Base-by-base conservation (phyloP, 2,329 filamentous ascomycete species). In the Hawksworthiomyces lignivorus region DNA sequence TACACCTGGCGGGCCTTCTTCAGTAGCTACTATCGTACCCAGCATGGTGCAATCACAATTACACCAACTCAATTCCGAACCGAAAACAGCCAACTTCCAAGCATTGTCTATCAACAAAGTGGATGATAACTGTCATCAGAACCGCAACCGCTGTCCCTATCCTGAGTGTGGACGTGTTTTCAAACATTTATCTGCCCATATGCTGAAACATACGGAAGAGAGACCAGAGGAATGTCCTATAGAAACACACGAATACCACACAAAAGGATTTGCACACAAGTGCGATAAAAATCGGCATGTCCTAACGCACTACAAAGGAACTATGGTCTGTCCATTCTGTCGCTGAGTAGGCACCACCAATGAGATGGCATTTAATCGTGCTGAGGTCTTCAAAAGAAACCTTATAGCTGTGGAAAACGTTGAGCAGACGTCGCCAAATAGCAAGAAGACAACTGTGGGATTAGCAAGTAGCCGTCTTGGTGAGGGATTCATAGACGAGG, bases 261-360 rank as follows among this genome's bases (percentile, higher is more conserved):
- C 76, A 52, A 97, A 96, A 62, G 90, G 90, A 0, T 97, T 97
- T 56, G 90, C 90, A 4, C 76, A 90, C 47, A 97, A 97, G 62
- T 98, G 97, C 59, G 92, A 97, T 67, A 96, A 96, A 72, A 97
- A 97, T 62, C 73, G 92, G 11, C 92, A 98, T 59, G 94, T 90
- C 2, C 66, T 97, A 49, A 97, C 90, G 3, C 92, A 97, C 59
- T 98, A 97, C 70, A 94, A 95, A 62, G 90, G 90, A 8, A 96
- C 87, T 12, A 96, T 97, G 88, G 84, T 95, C 7, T 98, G 92
- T 56, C 89, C 89, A 5, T 97, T 97, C 63, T 97, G 92, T 52
- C 87, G 89, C 0, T 87, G 88, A 4, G 84, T 82, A 17, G 88
- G 89, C 6, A 89, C 87, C 4, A 77, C 87, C 2, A 85, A 84